phyloP scores from a whole-genome alignment of 345 rosid species.

The Laguncularia racemosa region DNA sequence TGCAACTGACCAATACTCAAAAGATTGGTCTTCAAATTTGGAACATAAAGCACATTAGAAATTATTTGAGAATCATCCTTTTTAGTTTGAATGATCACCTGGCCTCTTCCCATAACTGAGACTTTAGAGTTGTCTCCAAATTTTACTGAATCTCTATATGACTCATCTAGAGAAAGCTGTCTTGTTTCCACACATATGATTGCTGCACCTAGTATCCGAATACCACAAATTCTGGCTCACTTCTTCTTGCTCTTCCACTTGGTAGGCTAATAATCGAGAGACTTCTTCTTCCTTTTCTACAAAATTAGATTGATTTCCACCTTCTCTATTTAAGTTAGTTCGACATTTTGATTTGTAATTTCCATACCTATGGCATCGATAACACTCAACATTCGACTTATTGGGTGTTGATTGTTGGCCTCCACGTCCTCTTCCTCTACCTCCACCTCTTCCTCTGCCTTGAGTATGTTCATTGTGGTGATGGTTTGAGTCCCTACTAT shows the following conservation, averaged over 20 bases:
- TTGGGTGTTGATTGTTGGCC: background rate
- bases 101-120: background rate
- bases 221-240: background rate
- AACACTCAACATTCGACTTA: background rate
- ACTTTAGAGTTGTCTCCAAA: background rate
- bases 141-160: background rate
- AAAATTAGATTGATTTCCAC: background rate
- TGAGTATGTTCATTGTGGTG: background rate
- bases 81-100: background rate
- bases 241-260: background rate
- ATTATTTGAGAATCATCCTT: background rate
- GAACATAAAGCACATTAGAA: background rate
- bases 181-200: constrained; percentile 4
- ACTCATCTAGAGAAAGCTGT: constrained; percentile 4
- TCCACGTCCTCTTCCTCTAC: background rate
- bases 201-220: background rate
- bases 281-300: constrained; percentile 3
- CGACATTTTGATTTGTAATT: constrained; percentile 10
- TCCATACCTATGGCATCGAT: background rate
- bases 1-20: background rate
- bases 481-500: background rate
- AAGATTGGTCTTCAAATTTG: background rate
- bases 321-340: background rate
- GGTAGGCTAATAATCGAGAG: background rate
- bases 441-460: too few relatives aligned